These are phyloP conservation scores for Fragilaria crotonensis DNA, from an alignment of 108 stramenopile genomes.

Conservation along the genomic window DNA sequence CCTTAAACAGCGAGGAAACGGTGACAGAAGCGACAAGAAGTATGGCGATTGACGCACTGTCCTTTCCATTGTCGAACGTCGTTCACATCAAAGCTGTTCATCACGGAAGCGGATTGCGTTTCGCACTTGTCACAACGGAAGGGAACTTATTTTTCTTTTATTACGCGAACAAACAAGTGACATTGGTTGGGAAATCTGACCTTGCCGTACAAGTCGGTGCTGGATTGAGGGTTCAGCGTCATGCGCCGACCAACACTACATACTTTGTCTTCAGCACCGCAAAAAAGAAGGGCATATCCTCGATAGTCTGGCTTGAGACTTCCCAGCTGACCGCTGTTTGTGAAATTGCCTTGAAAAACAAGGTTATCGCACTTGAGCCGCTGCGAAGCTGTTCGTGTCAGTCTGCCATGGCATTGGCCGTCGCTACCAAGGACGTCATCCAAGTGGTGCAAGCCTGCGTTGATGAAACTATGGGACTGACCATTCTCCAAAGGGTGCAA, in stretches of 20 bases:
- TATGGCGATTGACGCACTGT: conserved; percentile 46
- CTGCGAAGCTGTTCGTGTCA: neutral
- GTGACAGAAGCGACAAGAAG: conserved; percentile 35
- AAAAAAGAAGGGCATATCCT: neutral
- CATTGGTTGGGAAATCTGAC: conserved; percentile 14
- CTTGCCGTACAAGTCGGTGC: conserved; percentile 18
- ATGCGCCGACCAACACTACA: neutral
- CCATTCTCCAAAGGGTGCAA: conserved; percentile 6
- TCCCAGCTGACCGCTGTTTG: conserved; percentile 8
- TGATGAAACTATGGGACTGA: conserved; percentile 11
- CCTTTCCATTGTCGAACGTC: neutral
- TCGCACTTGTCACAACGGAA: conserved; percentile 18
- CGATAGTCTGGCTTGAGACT: conserved; percentile 20
- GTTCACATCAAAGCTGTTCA: neutral
- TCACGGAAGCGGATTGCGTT: conserved; percentile 25
- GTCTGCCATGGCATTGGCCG: conserved; percentile 14
- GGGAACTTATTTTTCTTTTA: conserved; percentile 32
- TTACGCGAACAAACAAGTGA: conserved; percentile 18
- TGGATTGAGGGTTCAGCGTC: conserved; percentile 4
- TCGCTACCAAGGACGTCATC: conserved; percentile 4
- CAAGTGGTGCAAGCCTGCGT: conserved; percentile 8
- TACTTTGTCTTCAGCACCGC: neutral
- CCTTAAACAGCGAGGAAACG: conserved; percentile 38
- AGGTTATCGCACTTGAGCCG: conserved; percentile 9
- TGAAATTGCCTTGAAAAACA: conserved; percentile 10